phyloP scores from a whole-genome alignment of 179 eudicot species.

The Carnegiea gigantea region DNA sequence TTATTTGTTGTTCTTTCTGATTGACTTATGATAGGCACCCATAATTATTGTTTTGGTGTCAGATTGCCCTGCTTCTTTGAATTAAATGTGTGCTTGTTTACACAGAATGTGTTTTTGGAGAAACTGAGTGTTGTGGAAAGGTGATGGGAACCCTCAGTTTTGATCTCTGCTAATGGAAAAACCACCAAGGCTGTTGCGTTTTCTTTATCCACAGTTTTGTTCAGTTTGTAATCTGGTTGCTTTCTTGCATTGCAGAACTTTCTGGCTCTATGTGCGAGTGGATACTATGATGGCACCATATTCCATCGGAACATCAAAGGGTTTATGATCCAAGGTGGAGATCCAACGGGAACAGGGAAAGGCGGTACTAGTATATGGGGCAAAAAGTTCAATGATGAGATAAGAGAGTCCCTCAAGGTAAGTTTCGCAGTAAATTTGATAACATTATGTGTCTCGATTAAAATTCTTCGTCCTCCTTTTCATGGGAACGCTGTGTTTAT shows the following conservation, averaged over 20 bases:
- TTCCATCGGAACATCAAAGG: constrained; percentile 97
- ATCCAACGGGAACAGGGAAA: constrained; percentile 94
- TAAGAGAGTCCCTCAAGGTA: constrained; percentile 97
- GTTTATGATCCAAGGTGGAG: constrained; percentile 99
- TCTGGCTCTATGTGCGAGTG: constrained; percentile 93
- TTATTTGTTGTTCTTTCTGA: background rate
- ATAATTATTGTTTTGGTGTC: background rate
- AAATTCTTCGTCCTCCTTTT: background rate
- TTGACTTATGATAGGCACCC: background rate
- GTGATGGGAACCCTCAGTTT: too few relatives aligned
- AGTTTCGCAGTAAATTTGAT: background rate
- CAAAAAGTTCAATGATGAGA: constrained; percentile 92
- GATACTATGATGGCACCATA: constrained; percentile 90
- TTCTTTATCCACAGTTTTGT: too few relatives aligned
- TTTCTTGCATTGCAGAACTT: constrained; percentile 62
- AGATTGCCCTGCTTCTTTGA: background rate
- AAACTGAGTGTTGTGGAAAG: too few relatives aligned
- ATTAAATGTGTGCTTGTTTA: background rate
- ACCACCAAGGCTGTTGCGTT: too few relatives aligned
- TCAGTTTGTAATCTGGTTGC: background rate
- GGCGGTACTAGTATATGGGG: constrained; percentile 99
- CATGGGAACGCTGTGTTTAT: background rate
- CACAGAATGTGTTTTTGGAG: background rate
- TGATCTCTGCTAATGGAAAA: too few relatives aligned
- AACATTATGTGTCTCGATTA: background rate